Base-by-base conservation (phyloP, 176 grass and related monocot species). In the Phoenix dactylifera region DNA sequence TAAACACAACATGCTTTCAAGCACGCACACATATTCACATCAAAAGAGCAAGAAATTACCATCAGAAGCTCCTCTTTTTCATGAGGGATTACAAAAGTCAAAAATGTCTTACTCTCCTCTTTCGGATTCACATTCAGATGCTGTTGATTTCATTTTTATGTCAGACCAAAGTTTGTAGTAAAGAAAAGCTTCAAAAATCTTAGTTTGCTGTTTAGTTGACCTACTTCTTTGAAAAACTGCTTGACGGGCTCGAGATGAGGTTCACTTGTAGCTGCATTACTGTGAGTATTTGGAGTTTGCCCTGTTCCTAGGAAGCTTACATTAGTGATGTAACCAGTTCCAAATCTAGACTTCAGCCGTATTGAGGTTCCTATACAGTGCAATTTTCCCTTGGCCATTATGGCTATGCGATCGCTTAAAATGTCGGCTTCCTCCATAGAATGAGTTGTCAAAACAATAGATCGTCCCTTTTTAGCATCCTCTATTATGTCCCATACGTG, bases 371-470 rank as follows among this genome's bases (percentile, higher is more conserved):
- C 93, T 20, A 98, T 91, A 71, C 93, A 98, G 15, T 84, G 76
- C 49, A 98, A 72, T 77, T 85, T 88, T 56, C 93, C 93, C 53
- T 98, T 98, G 49, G 93, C 93, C 93, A 98, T 98, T 64, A 98
- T 98, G 20, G 87, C 87, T 63, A 98, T 98, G 23, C 87, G 66
- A 22, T 98, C 93, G 60, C 93, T 85, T 69, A 98, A 57, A 62
- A 92, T 98, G 68, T 97, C 93, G 57, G 87, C 93, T 64, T 92
- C 93, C 64, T 92, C 93, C 93, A 92, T 98, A 16, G 93, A 98
- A 74, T 98, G 93, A 39, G 93, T 98, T 50, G 93, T 98, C 73
- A 98, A 77, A 24, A 98, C 81, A 73, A 98, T 92, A 52, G 93
- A 87, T 77, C 93, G 87, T 71, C 93, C 93, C 76, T 86, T 98